A percentile compares a stretch with the other conserved stretches of the same genome.
These are phyloP conservation scores for Vitis hybrid DNA, from an alignment of 177 flowering plant species.

Conservation along the genomic window DNA sequence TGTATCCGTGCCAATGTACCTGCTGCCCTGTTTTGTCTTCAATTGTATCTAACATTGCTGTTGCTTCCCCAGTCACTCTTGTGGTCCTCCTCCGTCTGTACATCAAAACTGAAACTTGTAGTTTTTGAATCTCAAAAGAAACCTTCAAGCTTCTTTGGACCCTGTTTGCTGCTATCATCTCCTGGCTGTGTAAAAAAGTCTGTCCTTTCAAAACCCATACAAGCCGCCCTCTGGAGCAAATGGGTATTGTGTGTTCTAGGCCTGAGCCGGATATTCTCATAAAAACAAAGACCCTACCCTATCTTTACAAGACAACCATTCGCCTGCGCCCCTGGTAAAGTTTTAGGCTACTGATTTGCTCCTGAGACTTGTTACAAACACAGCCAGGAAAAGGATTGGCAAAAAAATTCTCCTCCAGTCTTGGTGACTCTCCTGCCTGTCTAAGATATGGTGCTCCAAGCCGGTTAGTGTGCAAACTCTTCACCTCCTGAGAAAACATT, in stretches of 20 bases:
- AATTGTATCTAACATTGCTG: neutral
- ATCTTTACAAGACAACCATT: constrained; percentile 17
- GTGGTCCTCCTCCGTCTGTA: neutral
- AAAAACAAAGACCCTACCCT: constrained; percentile 1
- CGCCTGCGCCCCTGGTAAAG: constrained; percentile 13
- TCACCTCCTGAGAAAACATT: constrained; percentile 47
- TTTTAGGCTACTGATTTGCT: constrained; percentile 6
- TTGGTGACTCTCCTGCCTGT: constrained; percentile 44
- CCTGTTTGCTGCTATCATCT: constrained; percentile 10
- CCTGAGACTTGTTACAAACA: constrained; percentile 43
- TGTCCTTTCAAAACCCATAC: constrained; percentile 1
- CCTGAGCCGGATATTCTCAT: constrained; percentile 1
- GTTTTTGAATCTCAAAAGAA: neutral
- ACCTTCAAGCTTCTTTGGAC: neutral
- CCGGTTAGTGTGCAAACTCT: constrained; percentile 45
- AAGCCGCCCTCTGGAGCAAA: constrained; percentile 10
- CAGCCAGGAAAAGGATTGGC: constrained; percentile 82
- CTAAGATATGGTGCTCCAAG: constrained; percentile 64
- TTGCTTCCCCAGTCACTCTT: constrained; percentile 1
- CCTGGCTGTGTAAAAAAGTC: neutral
- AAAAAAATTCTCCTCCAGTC: constrained; percentile 67
- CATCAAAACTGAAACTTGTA: neutral
- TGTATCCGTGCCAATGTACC: neutral
- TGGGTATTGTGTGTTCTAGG: neutral
- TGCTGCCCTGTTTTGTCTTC: constrained; percentile 1